phyloP scores from a whole-genome alignment of 495 filamentous ascomycete species.

The Collariella sp. region DNA sequence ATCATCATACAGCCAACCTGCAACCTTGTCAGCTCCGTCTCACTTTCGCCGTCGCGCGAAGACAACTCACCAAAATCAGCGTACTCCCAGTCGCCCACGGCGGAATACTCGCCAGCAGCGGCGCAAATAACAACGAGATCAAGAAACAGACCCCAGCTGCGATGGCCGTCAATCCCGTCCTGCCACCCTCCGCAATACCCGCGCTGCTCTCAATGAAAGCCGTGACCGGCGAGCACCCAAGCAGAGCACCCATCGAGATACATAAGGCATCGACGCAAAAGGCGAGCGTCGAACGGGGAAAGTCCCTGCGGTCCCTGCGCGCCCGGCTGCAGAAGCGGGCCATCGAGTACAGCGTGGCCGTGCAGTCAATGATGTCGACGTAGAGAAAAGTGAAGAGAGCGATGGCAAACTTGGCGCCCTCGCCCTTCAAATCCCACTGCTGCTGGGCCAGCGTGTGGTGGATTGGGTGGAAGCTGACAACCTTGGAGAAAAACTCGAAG shows the following conservation, averaged over 20 bases:
- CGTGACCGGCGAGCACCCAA: slow-evolving; percentile 68
- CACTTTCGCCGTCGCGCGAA: not conserved
- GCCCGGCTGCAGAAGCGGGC: slow-evolving; percentile 64
- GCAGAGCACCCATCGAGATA: slow-evolving; percentile 67
- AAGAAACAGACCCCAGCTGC: slow-evolving; percentile 68
- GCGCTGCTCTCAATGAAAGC: slow-evolving; percentile 78
- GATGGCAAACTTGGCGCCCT: slow-evolving; percentile 53
- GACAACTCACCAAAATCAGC: slow-evolving; percentile 54
- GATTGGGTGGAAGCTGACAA: slow-evolving; percentile 72
- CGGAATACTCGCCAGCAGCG: slow-evolving; percentile 74
- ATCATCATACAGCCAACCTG: slow-evolving; percentile 51
- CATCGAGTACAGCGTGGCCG: slow-evolving; percentile 69
- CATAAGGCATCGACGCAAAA: slow-evolving; percentile 60
- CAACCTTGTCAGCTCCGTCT: not conserved
- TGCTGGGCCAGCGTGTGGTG: slow-evolving; percentile 53
- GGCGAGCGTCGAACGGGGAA: slow-evolving; percentile 56
- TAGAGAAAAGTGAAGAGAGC: slow-evolving; percentile 81
- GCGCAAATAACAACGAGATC: slow-evolving; percentile 71
- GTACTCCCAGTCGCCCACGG: slow-evolving; percentile 80
- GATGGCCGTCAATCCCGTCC: slow-evolving; percentile 69
- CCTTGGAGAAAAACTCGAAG: slow-evolving; percentile 71
- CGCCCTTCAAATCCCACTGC: slow-evolving; percentile 52
- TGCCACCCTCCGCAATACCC: slow-evolving; percentile 73
- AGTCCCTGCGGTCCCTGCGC: slow-evolving; percentile 50
- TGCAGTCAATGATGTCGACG: slow-evolving; percentile 67